Evolutionary conservation across 129 eudicot genomes (phyloP), one percentile per base, ranked within the genome.

Genomic region (Centella asiatica): DNA sequence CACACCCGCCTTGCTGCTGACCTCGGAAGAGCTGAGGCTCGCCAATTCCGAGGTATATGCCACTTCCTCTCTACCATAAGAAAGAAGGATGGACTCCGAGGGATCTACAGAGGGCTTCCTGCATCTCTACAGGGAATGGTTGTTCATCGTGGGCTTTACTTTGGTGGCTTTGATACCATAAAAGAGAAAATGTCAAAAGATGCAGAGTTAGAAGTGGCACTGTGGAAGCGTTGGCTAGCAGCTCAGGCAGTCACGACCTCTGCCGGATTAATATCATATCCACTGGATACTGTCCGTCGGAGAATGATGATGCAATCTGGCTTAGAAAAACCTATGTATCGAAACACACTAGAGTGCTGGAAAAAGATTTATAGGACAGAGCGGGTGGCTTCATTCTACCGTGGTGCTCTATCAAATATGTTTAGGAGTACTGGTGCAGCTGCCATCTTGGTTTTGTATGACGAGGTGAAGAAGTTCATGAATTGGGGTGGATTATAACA

Each of bases 241-340:
- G 99, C 99, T 44, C 96, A 93, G 52, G 95, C 72, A 0, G 96
- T 93, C 55, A 93, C 96, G 0, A 84, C 99, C 1, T 77, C 99
- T 10, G 96, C 96, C 0, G 99, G 99, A 37, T 49, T 93, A 51
- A 4, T 87, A 3, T 93, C 96, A 0, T 93, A 93, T 57, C 99
- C 99, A 19, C 39, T 93, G 69, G 99, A 93, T 73, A 93, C 99
- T 0, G 99, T 93, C 9, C 69, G 99, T 56, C 78, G 99, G 69
- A 80, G 99, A 52, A 93, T 93, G 95, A 93, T 93, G 99, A 93
- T 93, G 99, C 99, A 87, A 29, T 93, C 96, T 9, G 96, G 99
- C 39, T 60, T 78, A 15, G 95, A 74, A 27, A 31, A 53, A 13
- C 89, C 79, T 7, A 84, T 93, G 96, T 93, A 87, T 65, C 58